Base-by-base conservation (phyloP, 257 asterid species). In the Jacaranda copaia region DNA sequence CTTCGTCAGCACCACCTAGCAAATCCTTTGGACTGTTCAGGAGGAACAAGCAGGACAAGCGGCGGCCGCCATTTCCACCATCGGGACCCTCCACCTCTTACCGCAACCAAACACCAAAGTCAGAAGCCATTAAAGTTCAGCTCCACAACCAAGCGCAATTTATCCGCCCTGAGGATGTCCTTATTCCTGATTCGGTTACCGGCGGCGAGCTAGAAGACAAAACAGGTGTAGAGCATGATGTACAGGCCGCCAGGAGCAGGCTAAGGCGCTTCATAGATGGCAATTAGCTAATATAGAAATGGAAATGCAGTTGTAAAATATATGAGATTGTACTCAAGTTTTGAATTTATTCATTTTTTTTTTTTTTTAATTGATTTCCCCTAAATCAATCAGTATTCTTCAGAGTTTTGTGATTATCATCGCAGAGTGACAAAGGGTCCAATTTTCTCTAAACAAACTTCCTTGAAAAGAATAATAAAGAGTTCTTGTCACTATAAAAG, bases 81-180 rank as follows among this genome's bases (percentile, higher is more conserved):
- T 25, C 84, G 20, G 76, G 80, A 25, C 84, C 88, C n/a, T 74
- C 80, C 70, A 73, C 66, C 15, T 35, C 56, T 13, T 67, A 74
- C 48, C 86, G 81, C 8, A 74, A 73, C 80, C 81, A 82, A 56
- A 65, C 89, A 5, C 74, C 85, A 16, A 70, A 36, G 48, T 63
- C 90, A 5, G 89, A 88, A 61, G 38, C 87, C 3, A 79, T 90
- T 49, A 83, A 85, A 75, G 90, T 86, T 38, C 83, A 84, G 73
- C 88, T 88, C 25, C 86, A 75, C 5, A 81, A 74, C 43, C 81
- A 85, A 70, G 43, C 85, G 20, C 87, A 81, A 4, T 75, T 68
- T 11, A 75, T 91, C 61, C 81, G 85, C 1, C 81, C 84, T 0
- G 90, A 85, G 77, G 93, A 85, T 15, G 78, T 81, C 6, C 53